Evolutionary conservation across 345 rosid species (phyloP).

Genomic region (Acer yangbiense): DNA sequence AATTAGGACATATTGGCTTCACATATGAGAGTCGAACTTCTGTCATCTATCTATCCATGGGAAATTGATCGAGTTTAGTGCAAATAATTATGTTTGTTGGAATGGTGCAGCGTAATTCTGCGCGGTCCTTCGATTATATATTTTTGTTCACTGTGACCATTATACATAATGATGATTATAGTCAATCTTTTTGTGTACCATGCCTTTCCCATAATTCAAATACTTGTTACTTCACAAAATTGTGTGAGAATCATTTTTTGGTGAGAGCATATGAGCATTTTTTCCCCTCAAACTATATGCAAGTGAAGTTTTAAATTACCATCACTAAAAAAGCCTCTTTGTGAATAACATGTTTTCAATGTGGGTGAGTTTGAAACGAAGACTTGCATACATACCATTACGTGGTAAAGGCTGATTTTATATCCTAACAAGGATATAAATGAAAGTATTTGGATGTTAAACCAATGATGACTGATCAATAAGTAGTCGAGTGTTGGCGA

Average conservation of each 20-base stretch:
- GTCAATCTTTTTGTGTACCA: not conserved
- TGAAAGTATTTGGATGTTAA: not conserved
- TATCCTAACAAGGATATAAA: not conserved
- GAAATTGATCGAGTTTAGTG: too few relatives aligned
- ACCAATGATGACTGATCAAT: not conserved
- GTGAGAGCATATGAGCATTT: not conserved
- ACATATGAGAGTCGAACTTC: not conserved
- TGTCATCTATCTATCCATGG: not conserved
- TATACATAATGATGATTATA: not conserved
- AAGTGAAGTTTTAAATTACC: too few relatives aligned
- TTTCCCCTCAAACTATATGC: not conserved
- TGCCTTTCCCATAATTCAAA: not conserved
- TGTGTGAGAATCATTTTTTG: not conserved
- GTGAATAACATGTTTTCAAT: not conserved
- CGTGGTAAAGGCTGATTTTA: not conserved
- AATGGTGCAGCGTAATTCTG: too few relatives aligned
- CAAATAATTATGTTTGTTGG: too few relatives aligned
- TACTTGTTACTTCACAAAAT: not conserved
- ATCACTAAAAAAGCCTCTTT: not conserved
- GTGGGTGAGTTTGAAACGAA: not conserved
- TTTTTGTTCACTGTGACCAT: not conserved
- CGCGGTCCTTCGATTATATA: not conserved
- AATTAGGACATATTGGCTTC: not conserved
- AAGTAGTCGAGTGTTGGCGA: not conserved
- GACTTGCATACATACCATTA: not conserved